These are phyloP conservation scores for Agapanthus africanus DNA, from an alignment of 106 monocot genomes.

Conservation along the genomic window DNA sequence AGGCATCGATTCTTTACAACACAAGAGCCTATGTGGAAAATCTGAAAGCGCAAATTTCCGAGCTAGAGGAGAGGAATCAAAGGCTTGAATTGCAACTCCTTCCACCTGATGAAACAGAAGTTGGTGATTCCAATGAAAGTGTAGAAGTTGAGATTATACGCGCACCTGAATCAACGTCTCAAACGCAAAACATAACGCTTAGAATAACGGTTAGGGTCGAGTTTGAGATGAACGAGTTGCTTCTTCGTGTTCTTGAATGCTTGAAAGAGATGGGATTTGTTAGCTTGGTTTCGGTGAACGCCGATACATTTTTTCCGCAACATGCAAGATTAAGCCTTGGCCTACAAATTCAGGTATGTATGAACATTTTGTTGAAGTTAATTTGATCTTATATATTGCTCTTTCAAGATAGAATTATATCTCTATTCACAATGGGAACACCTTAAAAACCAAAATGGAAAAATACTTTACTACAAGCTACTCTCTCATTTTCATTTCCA, in stretches of 20 bases:
- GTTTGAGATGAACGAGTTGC: slow-evolving; percentile 40
- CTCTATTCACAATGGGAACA: too few relatives aligned
- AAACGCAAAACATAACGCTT: slow-evolving; percentile 22
- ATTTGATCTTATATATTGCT: neutral
- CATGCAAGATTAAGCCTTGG: slow-evolving; percentile 22
- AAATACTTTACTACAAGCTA: too few relatives aligned
- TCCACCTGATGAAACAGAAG: slow-evolving; percentile 7
- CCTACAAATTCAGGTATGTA: slow-evolving; percentile 43
- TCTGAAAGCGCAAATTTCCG: slow-evolving; percentile 43
- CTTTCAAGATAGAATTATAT: too few relatives aligned
- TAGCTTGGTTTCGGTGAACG: slow-evolving; percentile 43
- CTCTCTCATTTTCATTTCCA: too few relatives aligned
- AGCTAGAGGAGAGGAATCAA: slow-evolving; percentile 60
- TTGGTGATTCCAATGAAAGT: slow-evolving; percentile 18
- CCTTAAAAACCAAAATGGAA: too few relatives aligned
- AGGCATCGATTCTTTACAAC: slow-evolving; percentile 57
- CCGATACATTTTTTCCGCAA: slow-evolving; percentile 16
- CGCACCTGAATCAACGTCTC: slow-evolving; percentile 16
- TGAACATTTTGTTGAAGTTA: neutral
- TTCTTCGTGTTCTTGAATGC: slow-evolving; percentile 50
- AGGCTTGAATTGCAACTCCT: slow-evolving; percentile 28
- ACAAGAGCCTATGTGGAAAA: slow-evolving; percentile 40
- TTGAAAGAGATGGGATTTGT: slow-evolving; percentile 32
- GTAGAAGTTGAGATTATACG: slow-evolving; percentile 27
- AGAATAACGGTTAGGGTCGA: slow-evolving; percentile 40